phyloP scores from a whole-genome alignment of 106 monocot species.

The Phalaenopsis aphrodite region DNA sequence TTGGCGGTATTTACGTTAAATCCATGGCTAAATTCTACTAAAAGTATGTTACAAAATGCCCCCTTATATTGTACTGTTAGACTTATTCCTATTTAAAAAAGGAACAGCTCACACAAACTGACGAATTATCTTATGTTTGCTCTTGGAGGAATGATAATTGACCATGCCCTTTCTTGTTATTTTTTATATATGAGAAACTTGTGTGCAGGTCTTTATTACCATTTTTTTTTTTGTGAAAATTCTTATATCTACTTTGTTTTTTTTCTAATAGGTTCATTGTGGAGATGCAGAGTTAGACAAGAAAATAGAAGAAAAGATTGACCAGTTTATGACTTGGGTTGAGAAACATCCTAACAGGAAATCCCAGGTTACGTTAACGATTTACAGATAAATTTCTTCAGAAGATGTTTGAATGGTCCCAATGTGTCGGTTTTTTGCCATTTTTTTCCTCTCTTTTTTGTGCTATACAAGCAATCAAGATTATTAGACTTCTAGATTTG shows the following conservation, averaged over 20 bases:
- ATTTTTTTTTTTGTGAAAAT: not conserved
- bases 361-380: conserved; percentile 50
- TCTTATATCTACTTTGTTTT: not conserved
- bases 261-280: conserved; percentile 68
- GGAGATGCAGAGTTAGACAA: conserved; percentile 81
- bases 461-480: not conserved
- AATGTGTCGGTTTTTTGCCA: not conserved
- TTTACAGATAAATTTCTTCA: not conserved
- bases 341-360: conserved; percentile 94
- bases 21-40: too few relatives aligned
- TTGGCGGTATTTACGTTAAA: too few relatives aligned
- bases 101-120: too few relatives aligned
- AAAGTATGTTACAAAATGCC: too few relatives aligned
- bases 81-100: too few relatives aligned
- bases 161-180: not conserved
- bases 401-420: not conserved
- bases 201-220: not conserved
- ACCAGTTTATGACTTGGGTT: conserved; percentile 70
- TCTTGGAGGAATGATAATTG: too few relatives aligned
- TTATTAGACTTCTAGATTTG: not conserved
- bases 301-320: conserved; percentile 91
- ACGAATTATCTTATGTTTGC: too few relatives aligned
- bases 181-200: not conserved
- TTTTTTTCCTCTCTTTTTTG: not conserved
- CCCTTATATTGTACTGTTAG: too few relatives aligned